Conservation (phyloP, 1,284 basidiomycete genomes). For the Fomitopsis palustris region DNA sequence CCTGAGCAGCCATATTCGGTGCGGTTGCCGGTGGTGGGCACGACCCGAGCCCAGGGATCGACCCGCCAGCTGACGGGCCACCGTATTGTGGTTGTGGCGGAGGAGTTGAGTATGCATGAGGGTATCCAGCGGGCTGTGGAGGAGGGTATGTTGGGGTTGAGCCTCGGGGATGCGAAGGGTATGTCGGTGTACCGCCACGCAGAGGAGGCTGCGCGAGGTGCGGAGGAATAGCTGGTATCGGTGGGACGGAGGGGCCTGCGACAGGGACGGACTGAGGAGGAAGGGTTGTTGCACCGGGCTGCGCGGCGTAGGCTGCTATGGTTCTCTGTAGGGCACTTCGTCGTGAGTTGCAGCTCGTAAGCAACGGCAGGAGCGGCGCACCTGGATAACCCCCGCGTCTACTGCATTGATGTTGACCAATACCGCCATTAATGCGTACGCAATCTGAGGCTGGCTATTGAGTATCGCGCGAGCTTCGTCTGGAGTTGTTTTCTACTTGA, state of each 20-base stretch:
- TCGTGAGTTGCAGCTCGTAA: not conserved
- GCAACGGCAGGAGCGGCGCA: slow-evolving; percentile 24
- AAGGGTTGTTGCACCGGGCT: slow-evolving; percentile 11
- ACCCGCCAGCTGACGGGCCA: not conserved
- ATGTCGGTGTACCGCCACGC: slow-evolving; percentile 25
- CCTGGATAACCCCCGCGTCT: slow-evolving; percentile 70
- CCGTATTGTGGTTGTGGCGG: slow-evolving; percentile 12
- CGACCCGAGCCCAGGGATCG: slow-evolving; percentile 10
- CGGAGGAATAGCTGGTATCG: slow-evolving; percentile 30
- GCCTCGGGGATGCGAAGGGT: slow-evolving; percentile 25
- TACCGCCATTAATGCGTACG: slow-evolving; percentile 68
- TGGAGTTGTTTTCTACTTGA: slow-evolving; percentile 63
- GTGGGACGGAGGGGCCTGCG: slow-evolving; percentile 21
- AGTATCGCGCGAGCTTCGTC: slow-evolving; percentile 64
- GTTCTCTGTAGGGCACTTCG: slow-evolving; percentile 15
- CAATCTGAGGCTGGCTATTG: slow-evolving; percentile 68
- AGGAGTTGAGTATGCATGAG: slow-evolving; percentile 10
- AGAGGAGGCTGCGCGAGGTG: slow-evolving; percentile 36
- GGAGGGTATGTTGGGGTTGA: slow-evolving; percentile 6
- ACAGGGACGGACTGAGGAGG: slow-evolving; percentile 21
- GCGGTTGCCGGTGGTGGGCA: slow-evolving; percentile 8
- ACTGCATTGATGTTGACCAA: slow-evolving; percentile 75
- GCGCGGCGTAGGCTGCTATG: slow-evolving; percentile 17
- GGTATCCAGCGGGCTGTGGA: not conserved
- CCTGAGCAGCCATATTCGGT: slow-evolving; percentile 9